Conservation (phyloP, 1,139 yeast species). For the Diutina siamensis region DNA sequence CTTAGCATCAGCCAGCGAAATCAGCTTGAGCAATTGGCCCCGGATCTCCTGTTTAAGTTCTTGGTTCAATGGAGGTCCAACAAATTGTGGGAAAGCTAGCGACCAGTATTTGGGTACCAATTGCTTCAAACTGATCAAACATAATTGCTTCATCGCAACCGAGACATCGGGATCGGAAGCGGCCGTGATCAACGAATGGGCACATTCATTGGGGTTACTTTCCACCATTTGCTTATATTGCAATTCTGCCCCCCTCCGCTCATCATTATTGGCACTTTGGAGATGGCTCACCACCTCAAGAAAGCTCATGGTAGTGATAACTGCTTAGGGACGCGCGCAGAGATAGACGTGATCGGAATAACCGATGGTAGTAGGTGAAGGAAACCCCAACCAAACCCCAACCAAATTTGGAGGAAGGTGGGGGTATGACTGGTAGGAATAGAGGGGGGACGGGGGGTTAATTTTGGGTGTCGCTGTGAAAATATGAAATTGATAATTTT, state of each 20-base stretch:
- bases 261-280: constrained; percentile 23
- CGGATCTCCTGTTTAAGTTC: constrained; percentile 42
- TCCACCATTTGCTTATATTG: constrained; percentile 19
- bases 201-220: constrained; percentile 22
- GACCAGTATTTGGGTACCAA: constrained; percentile 75
- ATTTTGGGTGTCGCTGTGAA: too few relatives aligned
- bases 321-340: not conserved
- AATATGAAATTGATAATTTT: too few relatives aligned
- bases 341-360: too few relatives aligned
- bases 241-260: constrained; percentile 25
- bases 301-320: not conserved
- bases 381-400: too few relatives aligned
- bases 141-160: constrained; percentile 36
- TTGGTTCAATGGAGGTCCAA: constrained; percentile 53
- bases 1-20: constrained; percentile 42
- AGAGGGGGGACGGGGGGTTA: too few relatives aligned
- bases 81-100: constrained; percentile 66
- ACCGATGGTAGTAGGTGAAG: not conserved
- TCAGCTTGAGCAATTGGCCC: constrained; percentile 40
- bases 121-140: constrained; percentile 58
- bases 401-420: too few relatives aligned
- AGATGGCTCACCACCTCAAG: not conserved
- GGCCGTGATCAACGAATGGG: constrained; percentile 19
- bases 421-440: too few relatives aligned
- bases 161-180: constrained; percentile 12